Evolutionary conservation across 2,329 filamentous ascomycete genomes (phyloP).

Genomic region (Pestalotiopsis sp.): DNA sequence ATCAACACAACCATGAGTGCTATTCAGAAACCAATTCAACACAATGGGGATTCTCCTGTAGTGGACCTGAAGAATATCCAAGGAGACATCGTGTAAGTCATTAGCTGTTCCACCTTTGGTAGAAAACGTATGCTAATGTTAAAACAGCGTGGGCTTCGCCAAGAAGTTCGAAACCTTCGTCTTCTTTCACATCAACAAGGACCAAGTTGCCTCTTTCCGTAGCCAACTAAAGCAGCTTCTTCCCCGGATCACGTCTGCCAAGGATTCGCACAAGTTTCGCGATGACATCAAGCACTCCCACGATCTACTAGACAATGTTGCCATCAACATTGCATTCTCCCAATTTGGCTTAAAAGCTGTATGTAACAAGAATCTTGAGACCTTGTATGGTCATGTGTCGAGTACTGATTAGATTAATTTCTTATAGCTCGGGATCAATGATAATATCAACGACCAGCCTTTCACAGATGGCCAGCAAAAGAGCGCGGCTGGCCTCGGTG

Average conservation of each 20-base stretch:
- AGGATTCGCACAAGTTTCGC: neutral
- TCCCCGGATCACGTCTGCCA: neutral
- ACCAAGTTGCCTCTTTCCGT: neutral
- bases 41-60: neutral
- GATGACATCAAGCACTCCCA: neutral
- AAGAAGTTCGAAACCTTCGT: constrained; percentile 6
- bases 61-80: neutral
- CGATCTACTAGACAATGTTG: constrained; percentile 11
- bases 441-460: constrained; percentile 32
- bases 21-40: neutral
- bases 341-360: constrained; percentile 26
- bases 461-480: constrained; percentile 37
- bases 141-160: neutral
- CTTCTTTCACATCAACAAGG: constrained; percentile 6
- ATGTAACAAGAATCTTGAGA: neutral
- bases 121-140: neutral
- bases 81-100: neutral
- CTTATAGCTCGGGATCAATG: constrained; percentile 27
- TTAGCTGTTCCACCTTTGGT: neutral
- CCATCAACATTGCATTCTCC: constrained; percentile 28
- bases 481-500: constrained; percentile 30
- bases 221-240: neutral
- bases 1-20: neutral
- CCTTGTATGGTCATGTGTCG: neutral
- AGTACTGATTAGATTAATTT: neutral